Evolutionary conservation across 805 yeast species (phyloP).

Genomic region (Suhomyces faveliae): DNA sequence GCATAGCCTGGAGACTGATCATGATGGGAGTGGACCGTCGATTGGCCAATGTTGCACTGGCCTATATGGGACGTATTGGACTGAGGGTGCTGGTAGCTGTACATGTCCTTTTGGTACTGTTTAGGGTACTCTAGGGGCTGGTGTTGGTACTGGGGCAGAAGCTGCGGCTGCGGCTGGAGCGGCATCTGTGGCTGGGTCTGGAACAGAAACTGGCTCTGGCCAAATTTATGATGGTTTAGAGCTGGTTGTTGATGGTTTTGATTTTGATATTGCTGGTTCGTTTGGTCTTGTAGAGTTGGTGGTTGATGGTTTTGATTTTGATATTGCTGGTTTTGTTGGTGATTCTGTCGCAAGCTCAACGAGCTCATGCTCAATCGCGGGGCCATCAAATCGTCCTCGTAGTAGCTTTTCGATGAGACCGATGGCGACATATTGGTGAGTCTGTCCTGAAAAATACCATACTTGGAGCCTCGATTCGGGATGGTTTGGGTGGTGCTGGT

Average conservation of each 20-base stretch:
- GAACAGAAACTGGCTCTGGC: not conserved
- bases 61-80: no score
- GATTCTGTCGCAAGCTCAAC: not conserved
- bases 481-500: not conserved
- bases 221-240: not conserved
- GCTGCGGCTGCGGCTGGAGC: not conserved
- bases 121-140: no score
- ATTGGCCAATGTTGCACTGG: no score
- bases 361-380: not conserved
- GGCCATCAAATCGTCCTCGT: slow-evolving; percentile 6
- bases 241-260: not conserved
- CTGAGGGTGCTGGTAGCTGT: not conserved
- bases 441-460: slow-evolving; percentile 12
- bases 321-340: not conserved
- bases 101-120: not conserved
- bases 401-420: slow-evolving; percentile 10
- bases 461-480: not conserved
- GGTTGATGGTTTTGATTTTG: not conserved
- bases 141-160: not conserved
- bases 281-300: not conserved
- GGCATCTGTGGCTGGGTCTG: not conserved
- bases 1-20: no score
- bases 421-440: slow-evolving; percentile 13
- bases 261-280: not conserved
- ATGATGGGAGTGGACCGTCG: no score